Conservation (phyloP, 1,139 yeast species). For the Tardiomyces digboiensis region DNA sequence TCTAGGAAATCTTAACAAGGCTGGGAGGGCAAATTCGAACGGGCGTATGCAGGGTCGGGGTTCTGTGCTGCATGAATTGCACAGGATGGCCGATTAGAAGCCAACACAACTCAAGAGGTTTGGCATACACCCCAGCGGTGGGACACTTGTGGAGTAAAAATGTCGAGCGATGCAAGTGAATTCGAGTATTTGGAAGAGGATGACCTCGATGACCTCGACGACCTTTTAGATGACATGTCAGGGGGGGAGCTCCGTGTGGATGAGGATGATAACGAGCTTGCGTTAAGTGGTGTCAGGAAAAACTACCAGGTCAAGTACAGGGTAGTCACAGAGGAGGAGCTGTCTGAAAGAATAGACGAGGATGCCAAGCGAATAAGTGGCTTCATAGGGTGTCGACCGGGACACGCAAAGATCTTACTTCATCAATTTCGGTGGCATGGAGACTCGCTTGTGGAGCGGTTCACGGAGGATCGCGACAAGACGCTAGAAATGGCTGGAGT, state of each 20-base stretch:
- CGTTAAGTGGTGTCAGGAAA: neutral
- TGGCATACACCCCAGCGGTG: no score
- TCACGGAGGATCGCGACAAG: constrained; percentile 42
- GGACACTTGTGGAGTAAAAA: no score
- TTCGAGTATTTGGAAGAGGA: neutral
- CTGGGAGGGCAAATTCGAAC: no score
- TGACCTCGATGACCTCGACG: neutral
- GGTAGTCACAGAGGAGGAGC: neutral
- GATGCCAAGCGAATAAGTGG: neutral
- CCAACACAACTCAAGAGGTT: no score
- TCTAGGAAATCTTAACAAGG: no score
- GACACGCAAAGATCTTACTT: constrained; percentile 30
- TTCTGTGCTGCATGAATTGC: no score
- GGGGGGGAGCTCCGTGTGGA: neutral
- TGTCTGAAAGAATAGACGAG: neutral
- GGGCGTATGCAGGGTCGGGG: no score
- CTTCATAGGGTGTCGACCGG: neutral
- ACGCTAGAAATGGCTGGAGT: constrained; percentile 44
- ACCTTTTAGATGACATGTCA: neutral
- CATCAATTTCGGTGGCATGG: constrained; percentile 65
- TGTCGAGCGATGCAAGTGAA: neutral
- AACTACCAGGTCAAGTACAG: neutral
- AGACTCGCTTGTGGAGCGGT: constrained; percentile 59
- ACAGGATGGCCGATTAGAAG: no score
- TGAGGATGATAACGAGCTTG: neutral